These are phyloP conservation scores for Naganishia randhawae DNA, from an alignment of 768 basidiomycete species.

Conservation along the genomic window DNA sequence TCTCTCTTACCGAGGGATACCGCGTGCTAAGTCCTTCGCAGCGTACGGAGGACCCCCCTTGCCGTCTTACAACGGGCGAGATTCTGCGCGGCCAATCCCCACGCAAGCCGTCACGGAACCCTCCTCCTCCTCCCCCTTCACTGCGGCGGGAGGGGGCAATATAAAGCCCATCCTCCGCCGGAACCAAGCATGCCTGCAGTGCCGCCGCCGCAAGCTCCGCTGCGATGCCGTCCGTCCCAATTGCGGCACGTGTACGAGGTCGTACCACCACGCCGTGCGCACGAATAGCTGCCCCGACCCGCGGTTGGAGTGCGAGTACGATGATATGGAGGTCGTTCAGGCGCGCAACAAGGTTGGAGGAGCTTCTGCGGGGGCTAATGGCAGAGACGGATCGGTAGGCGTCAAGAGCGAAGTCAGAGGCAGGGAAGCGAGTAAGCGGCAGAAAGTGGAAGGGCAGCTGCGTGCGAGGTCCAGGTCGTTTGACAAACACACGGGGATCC, in stretches of 20 bases:
- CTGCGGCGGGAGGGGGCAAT: slow-evolving; percentile 16
- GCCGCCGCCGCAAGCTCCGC: slow-evolving; percentile 48
- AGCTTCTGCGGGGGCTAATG: slow-evolving; percentile 10
- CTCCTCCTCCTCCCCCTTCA: neutral
- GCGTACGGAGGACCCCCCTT: too few relatives aligned
- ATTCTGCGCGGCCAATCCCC: neutral
- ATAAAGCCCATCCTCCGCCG: slow-evolving; percentile 38
- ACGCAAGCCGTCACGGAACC: neutral
- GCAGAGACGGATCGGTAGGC: slow-evolving; percentile 10
- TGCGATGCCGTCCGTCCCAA: slow-evolving; percentile 43
- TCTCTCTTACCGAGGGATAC: too few relatives aligned
- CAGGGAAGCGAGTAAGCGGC: neutral
- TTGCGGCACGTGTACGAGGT: slow-evolving; percentile 34
- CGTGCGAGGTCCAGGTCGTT: neutral
- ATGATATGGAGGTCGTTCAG: slow-evolving; percentile 32
- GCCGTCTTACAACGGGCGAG: too few relatives aligned
- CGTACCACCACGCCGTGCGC: slow-evolving; percentile 44
- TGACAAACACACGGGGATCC: neutral
- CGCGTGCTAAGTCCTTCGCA: too few relatives aligned
- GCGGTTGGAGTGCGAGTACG: slow-evolving; percentile 37
- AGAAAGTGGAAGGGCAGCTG: neutral
- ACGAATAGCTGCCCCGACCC: slow-evolving; percentile 34
- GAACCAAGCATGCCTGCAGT: slow-evolving; percentile 49
- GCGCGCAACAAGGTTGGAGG: slow-evolving; percentile 22
- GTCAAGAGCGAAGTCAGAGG: neutral